Percentiles rank a stretch among this genome's conserved stretches.
Evolutionary conservation across 148 eudicot genomes (phyloP).

Genomic region (Vaccinium myrtillus): DNA sequence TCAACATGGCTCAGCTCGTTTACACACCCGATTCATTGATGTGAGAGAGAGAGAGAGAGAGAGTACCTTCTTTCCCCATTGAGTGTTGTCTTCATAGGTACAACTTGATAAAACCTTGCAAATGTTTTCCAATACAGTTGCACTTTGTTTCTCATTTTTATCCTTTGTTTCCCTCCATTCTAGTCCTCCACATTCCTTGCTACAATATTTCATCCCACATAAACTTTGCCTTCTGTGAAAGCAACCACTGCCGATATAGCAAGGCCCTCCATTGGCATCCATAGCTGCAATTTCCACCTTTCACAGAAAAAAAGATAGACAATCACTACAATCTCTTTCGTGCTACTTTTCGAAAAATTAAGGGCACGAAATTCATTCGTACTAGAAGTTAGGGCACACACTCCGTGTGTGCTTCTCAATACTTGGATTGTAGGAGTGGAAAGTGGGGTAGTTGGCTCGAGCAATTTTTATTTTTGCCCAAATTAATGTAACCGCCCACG

Average conservation of each 20-base stretch:
- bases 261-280: conserved; percentile 19
- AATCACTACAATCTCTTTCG: background rate
- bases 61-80: conserved; percentile 20
- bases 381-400: too few species aligned
- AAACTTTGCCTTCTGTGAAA: conserved; percentile 17
- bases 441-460: too few species aligned
- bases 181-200: background rate
- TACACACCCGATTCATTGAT: too few species aligned
- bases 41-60: background rate
- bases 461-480: too few species aligned
- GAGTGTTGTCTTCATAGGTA: conserved; percentile 18
- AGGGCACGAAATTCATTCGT: too few species aligned
- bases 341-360: background rate
- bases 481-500: too few species aligned
- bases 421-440: too few species aligned
- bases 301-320: background rate
- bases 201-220: background rate
- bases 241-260: conserved; percentile 15
- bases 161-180: background rate
- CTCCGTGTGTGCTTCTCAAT: too few species aligned
- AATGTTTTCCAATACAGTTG: background rate
- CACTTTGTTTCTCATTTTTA: background rate
- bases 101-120: conserved; percentile 10
- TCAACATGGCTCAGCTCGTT: too few species aligned
- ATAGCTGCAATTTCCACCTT: conserved; percentile 7